A percentile compares a stretch with the other conserved stretches of the same genome.
phyloP scores from a whole-genome alignment of 2,329 filamentous ascomycete genomes.

The Penicillium sp. region DNA sequence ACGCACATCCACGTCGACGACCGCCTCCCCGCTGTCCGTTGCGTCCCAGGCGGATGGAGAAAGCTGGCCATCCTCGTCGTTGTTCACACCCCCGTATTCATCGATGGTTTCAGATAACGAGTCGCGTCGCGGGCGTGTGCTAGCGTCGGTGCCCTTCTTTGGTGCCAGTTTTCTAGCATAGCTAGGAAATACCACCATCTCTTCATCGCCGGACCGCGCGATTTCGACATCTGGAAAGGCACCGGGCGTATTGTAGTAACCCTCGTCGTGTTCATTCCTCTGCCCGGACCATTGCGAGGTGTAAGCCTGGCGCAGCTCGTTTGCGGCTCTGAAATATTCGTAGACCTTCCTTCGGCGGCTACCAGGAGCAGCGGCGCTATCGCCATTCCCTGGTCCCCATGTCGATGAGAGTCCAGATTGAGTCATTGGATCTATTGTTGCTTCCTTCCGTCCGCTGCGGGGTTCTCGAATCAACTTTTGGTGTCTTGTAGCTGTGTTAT shows the following conservation, averaged over 20 bases:
- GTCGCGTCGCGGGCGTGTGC: slow-evolving; percentile 28
- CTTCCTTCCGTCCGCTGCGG: slow-evolving; percentile 18
- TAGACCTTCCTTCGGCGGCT: slow-evolving; percentile 74
- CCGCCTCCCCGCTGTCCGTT: slow-evolving; percentile 73
- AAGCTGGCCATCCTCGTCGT: slow-evolving; percentile 55
- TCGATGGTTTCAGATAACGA: slow-evolving; percentile 34
- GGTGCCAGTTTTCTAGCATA: slow-evolving; percentile 71
- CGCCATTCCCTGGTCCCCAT: slow-evolving; percentile 24
- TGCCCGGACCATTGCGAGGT: slow-evolving; percentile 51
- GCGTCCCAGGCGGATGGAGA: slow-evolving; percentile 76
- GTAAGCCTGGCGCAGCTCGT: slow-evolving; percentile 67
- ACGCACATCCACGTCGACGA: slow-evolving; percentile 90
- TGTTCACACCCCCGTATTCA: slow-evolving; percentile 39
- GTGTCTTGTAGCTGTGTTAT: slow-evolving; percentile 8
- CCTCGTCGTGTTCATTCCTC: slow-evolving; percentile 47
- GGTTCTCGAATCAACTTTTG: slow-evolving; percentile 16
- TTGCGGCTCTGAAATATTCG: slow-evolving; percentile 66
- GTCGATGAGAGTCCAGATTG: slow-evolving; percentile 24
- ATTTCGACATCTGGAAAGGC: slow-evolving; percentile 84
- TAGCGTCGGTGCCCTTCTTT: slow-evolving; percentile 40
- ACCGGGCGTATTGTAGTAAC: slow-evolving; percentile 59
- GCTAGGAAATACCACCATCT: slow-evolving; percentile 93
- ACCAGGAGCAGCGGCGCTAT: slow-evolving; percentile 54
- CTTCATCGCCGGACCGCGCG: slow-evolving; percentile 72
- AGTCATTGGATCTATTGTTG: slow-evolving; percentile 23